Evolutionary conservation across 306 rosid species (phyloP), one percentile per base, ranked within the genome.

Genomic region (Vigna reflexopilosa): DNA sequence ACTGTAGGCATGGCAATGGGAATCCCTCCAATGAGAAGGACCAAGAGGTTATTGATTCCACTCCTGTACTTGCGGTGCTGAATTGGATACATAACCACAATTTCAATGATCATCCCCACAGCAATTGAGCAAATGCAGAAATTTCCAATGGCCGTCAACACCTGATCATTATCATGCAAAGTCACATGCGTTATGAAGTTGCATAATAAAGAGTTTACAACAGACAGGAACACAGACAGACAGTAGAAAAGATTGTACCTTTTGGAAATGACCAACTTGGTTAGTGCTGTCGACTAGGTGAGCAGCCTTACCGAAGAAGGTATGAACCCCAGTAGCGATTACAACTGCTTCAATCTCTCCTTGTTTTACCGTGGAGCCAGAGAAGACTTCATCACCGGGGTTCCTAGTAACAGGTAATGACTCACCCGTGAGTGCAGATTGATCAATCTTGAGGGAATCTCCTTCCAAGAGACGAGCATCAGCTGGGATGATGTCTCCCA

Each of bases 261-360:
- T 84, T 77, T 94, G 98, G 85, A 94, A 94, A 77, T 91, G 98
- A 0, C 98, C 98, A 30, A 75, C 88, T 66, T 88, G 87, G 73
- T 94, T 85, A 56, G 96, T 90, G 87, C 86, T 90, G 77, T 94
- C 98, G 1, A 94, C 98, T 59, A 94, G 68, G 72, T 91, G 98
- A 81, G 98, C 98, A 70, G 98, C 98, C 86, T 94, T 94, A 47
- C 98, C 98, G 9, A 94, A 94, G 90, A 94, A 94, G 78, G 98
- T 91, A 72, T 91, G 97, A 0, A 94, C 97, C 2, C 98, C 97
- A 8, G 98, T 94, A 16, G 98, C 98, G n/a, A 91, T 90, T 1
- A 94, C 97, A 78, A 94, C 69, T 16, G 98, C 98, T 86, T 94
- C 97, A 48, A 94, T 45, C 86, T 94, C 98, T 47, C 97, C 98